A percentile compares a stretch with the other conserved stretches of the same genome.
These are phyloP conservation scores for Exophiala xenobiotica DNA, from an alignment of 2,329 filamentous ascomycete species.

Conservation along the genomic window DNA sequence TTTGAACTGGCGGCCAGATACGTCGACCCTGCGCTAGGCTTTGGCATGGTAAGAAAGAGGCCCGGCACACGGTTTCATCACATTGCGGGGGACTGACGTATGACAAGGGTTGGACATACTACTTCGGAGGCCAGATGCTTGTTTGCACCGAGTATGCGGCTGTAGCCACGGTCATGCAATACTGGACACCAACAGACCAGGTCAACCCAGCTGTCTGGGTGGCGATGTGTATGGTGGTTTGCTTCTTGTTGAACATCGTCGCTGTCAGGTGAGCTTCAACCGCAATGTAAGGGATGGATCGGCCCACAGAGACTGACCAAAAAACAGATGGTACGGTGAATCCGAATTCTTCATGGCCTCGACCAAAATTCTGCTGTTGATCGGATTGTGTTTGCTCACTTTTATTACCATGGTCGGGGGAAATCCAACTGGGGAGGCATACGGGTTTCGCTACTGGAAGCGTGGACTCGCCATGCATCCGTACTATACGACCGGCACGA, in stretches of 20 bases:
- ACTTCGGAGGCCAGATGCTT: constrained; percentile 45
- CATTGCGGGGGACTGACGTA: no score
- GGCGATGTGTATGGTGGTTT: constrained; percentile 43
- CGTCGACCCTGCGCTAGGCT: constrained; percentile 45
- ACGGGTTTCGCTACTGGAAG: constrained; percentile 67
- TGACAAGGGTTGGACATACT: constrained; percentile 45
- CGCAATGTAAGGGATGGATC: no score
- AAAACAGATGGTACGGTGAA: constrained; percentile 62
- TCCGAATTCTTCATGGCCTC: constrained; percentile 70
- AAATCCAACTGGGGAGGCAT: constrained; percentile 67
- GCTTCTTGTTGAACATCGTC: constrained; percentile 62
- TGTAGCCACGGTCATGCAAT: constrained; percentile 46
- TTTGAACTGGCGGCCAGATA: constrained; percentile 42
- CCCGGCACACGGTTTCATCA: no score
- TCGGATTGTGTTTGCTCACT: constrained; percentile 69
- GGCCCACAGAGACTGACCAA: no score
- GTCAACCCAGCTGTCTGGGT: constrained; percentile 46
- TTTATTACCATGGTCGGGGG: constrained; percentile 80
- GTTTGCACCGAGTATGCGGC: constrained; percentile 51
- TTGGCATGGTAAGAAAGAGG: constrained; percentile 35
- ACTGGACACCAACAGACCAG: constrained; percentile 40
- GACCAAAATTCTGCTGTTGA: constrained; percentile 67
- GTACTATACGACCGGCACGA: constrained; percentile 60
- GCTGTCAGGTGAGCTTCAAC: constrained; percentile 58
- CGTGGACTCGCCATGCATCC: constrained; percentile 66